A percentile compares a stretch with the other conserved stretches of the same genome.
phyloP scores from a whole-genome alignment of 2,329 filamentous ascomycete species.

The Dryadomyces quercus-mongolicae region DNA sequence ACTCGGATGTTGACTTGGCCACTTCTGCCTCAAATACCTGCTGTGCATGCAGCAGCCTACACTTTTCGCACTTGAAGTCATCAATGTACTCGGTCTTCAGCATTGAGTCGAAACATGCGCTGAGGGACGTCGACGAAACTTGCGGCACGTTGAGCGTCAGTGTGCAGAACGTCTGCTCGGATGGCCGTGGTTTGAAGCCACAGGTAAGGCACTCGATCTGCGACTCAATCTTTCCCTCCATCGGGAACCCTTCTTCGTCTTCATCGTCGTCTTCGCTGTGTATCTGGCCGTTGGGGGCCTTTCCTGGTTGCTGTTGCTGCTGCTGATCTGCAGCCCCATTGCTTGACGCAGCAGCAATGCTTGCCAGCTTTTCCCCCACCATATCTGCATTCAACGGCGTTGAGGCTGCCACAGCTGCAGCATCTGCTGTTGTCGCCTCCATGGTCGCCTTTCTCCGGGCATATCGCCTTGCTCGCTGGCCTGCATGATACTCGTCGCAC shows the following conservation, averaged over 20 bases:
- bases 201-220: constrained; percentile 89
- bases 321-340: not conserved
- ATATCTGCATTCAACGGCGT: constrained; percentile 4
- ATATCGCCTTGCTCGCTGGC: constrained; percentile 55
- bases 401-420: not conserved
- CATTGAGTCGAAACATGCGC: constrained; percentile 82
- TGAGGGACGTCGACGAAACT: constrained; percentile 66
- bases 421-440: not conserved
- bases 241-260: constrained; percentile 66
- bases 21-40: constrained; percentile 50
- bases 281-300: not conserved
- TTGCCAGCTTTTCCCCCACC: constrained; percentile 9
- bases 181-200: constrained; percentile 76
- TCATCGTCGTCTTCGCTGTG: constrained; percentile 23
- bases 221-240: constrained; percentile 88
- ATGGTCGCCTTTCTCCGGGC: constrained; percentile 27
- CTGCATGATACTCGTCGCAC: constrained; percentile 88
- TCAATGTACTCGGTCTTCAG: constrained; percentile 95
- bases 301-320: not conserved
- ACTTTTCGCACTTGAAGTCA: constrained; percentile 92
- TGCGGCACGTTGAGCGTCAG: constrained; percentile 87
- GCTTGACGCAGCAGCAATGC: constrained; percentile 1
- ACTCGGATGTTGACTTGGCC: constrained; percentile 37
- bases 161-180: constrained; percentile 77
- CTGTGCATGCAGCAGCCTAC: constrained; percentile 71